Conservation (phyloP, 2,329 filamentous ascomycete species). For the Leptographium wingfieldii region DNA sequence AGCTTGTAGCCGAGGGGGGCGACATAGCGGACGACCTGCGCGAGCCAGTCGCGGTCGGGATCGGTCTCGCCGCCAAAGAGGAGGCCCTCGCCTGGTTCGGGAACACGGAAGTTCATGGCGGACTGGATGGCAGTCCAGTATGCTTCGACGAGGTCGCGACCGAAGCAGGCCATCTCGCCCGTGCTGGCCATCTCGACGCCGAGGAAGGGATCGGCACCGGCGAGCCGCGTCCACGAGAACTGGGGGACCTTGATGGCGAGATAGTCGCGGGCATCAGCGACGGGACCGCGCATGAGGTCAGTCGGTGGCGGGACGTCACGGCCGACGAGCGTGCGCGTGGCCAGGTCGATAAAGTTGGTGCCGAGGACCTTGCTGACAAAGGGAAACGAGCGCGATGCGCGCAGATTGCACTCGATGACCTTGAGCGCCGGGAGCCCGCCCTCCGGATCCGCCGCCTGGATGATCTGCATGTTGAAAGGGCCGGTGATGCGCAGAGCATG, state of each 20-base stretch:
- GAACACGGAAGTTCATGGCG: constrained; percentile 98
- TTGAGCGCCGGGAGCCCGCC: constrained; percentile 72
- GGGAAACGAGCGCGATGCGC: constrained; percentile 90
- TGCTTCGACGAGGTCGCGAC: constrained; percentile 86
- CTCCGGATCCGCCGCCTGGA: constrained; percentile 89
- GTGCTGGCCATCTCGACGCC: constrained; percentile 97
- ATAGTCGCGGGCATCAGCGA: constrained; percentile 65
- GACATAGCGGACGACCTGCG: constrained; percentile 74
- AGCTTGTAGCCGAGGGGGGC: constrained; percentile 89
- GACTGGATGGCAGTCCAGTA: constrained; percentile 97
- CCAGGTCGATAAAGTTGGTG: constrained; percentile 90
- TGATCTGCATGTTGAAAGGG: constrained; percentile 99
- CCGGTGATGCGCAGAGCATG: constrained; percentile 96
- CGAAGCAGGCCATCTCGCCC: constrained; percentile 98
- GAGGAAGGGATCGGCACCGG: constrained; percentile 92
- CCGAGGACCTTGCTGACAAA: constrained; percentile 99
- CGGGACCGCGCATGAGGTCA: constrained; percentile 61
- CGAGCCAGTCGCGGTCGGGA: constrained; percentile 54
- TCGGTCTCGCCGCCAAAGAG: constrained; percentile 71
- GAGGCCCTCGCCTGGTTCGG: constrained; percentile 86
- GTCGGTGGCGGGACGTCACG: constrained; percentile 61
- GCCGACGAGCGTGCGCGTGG: constrained; percentile 82
- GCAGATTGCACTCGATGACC: constrained; percentile 97
- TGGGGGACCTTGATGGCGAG: constrained; percentile 95
- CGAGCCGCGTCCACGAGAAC: constrained; percentile 97